These are phyloP conservation scores for Fraxinus ornus DNA, from an alignment of 305 asterid species.

Conservation along the genomic window DNA sequence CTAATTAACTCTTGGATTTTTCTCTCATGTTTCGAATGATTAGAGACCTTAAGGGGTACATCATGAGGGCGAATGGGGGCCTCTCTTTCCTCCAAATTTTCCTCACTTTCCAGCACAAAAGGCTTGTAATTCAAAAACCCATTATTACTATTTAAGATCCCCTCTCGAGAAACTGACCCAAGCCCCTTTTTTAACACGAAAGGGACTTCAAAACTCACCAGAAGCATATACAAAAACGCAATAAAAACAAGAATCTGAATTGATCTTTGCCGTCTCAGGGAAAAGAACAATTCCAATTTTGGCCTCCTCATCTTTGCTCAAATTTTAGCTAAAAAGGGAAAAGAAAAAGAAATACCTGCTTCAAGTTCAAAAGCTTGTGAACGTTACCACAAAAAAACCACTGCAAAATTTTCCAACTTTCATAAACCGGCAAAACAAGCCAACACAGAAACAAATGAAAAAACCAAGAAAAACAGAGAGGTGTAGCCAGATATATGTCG, in stretches of 20 bases:
- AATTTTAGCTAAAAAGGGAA: neutral
- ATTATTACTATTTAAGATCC: conserved; percentile 23
- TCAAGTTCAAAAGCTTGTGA: conserved; percentile 22
- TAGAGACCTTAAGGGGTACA: neutral
- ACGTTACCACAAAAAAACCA: conserved; percentile 1
- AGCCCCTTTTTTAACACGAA: conserved; percentile 49
- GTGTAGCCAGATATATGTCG: conserved; percentile 22
- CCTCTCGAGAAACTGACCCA: conserved; percentile 39
- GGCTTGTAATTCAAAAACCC: conserved; percentile 44
- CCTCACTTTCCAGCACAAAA: conserved; percentile 54
- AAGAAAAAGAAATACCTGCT: neutral
- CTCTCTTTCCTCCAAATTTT: conserved; percentile 38
- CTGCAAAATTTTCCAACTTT: conserved; percentile 12
- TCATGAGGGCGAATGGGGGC: conserved; percentile 50
- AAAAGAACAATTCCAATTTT: conserved; percentile 45
- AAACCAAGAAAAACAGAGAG: neutral
- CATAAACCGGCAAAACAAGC: conserved; percentile 22
- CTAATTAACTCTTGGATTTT: conserved; percentile 31
- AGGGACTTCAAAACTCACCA: conserved; percentile 62
- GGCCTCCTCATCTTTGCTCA: conserved; percentile 45
- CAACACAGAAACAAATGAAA: conserved; percentile 25
- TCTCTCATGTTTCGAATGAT: conserved; percentile 36
- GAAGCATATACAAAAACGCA: conserved; percentile 45
- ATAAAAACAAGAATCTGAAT: conserved; percentile 41
- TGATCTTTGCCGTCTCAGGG: conserved; percentile 52